phyloP scores from a whole-genome alignment of 2,329 filamentous ascomycete genomes.

The Periglandula ipomoeae region DNA sequence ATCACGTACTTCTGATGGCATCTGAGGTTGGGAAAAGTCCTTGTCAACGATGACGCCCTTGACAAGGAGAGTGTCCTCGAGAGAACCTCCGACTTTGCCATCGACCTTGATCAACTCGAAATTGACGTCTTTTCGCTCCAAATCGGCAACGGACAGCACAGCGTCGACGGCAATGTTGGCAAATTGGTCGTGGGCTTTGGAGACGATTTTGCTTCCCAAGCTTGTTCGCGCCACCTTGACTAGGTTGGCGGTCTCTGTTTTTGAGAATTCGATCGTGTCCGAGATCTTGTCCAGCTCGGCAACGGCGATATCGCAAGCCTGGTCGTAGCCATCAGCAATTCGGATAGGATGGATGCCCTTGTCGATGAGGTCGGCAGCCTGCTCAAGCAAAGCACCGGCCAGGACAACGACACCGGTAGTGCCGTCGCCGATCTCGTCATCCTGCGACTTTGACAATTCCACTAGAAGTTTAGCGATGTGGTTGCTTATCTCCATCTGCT shows the following conservation, averaged over 20 bases:
- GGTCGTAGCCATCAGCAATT: conserved; percentile 96
- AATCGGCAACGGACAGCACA: conserved; percentile 88
- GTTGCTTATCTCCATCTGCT: conserved; percentile 98
- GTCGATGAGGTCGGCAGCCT: conserved; percentile 95
- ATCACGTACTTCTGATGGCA: conserved; percentile 90
- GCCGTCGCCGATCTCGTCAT: conserved; percentile 97
- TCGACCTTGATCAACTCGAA: conserved; percentile 99
- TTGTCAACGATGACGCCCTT: conserved; percentile 99
- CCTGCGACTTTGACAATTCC: conserved; percentile 95
- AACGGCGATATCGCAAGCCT: conserved; percentile 94
- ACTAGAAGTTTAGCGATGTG: conserved; percentile 96
- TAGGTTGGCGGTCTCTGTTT: conserved; percentile 72
- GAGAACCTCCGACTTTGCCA: conserved; percentile 87
- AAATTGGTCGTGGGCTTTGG: conserved; percentile 97
- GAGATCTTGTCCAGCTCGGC: conserved; percentile 87
- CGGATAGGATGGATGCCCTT: conserved; percentile 99
- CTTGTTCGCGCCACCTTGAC: conserved; percentile 93
- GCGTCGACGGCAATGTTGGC: conserved; percentile 95
- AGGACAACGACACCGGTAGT: conserved; percentile 96
- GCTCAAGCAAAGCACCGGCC: conserved; percentile 87
- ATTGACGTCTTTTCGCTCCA: conserved; percentile 94
- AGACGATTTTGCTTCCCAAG: conserved; percentile 97
- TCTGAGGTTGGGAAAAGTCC: conserved; percentile 98
- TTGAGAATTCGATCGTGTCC: conserved; percentile 80
- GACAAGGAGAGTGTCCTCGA: conserved; percentile 90